Base-by-base conservation (phyloP, 768 basidiomycete genomes). In the Leccinum uliginosum region DNA sequence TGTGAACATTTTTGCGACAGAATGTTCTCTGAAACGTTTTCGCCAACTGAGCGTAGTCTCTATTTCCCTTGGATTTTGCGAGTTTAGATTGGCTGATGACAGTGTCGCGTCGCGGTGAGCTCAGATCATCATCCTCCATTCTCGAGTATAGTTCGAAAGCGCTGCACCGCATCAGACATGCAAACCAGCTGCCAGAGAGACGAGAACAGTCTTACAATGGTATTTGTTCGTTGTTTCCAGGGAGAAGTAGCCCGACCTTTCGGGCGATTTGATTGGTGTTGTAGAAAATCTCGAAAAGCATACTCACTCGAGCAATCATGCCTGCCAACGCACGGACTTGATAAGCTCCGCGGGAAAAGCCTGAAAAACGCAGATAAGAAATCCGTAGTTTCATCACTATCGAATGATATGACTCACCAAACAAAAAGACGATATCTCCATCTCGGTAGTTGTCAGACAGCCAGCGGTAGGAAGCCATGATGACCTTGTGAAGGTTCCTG, bases 261-360 rank as follows among this genome's bases (percentile, higher is more conserved):
- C 8, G 3, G 3, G 14, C 8, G 24, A 29, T 27, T 43, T 38
- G 32, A 17, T 27, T n/a, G 15, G 45, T 27, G 35, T 5, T 5
- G 3, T 6, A 3, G 23, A 1, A 11, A 6, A 0, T 2, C 21
- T 6, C 12, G 10, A 3, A n/a, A 38, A 51, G 21, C 19, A 48
- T n/a, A 3, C 65, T 51, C 50, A 75, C 79, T 53, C 56, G 68
- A n/a, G 73, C 56, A 19, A 79, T 77, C 78, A 79, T 79, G 21
- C 67, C 78, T 3, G 78, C 75, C 40, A 79, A 50, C 1, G 67
- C 73, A 26, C 78, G 72, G 4, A 73, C 75, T 62, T 78, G 78
- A 57, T 77, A 80, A 15, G 76, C 79, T 6, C 78, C 78, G n/a
- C 79, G 75, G 2, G 79, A 79, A 59, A 76, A 79, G 4, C 78